Evolutionary conservation across 129 eudicot species (phyloP), one percentile per base, ranked within the genome.

Genomic region (Cynara cardunculus): DNA sequence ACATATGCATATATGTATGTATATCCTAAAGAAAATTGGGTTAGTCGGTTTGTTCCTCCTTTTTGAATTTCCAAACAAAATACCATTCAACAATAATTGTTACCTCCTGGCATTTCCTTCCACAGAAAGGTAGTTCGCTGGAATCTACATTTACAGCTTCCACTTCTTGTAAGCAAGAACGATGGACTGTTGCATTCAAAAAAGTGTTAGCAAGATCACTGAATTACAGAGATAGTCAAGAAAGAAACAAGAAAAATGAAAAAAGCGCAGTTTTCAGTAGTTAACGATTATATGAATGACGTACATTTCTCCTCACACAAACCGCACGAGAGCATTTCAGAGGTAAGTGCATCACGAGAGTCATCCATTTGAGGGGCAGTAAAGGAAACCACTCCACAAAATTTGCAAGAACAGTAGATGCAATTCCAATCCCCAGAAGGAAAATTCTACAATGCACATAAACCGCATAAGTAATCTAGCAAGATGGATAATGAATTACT

Each of bases 371-470:
- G 86, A 76, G 81, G 66, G 32, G 84, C 26, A 67, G 41, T 76
- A 35, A 56, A 80, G 21, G 86, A 86, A 85, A 84, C 87, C 32
- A 73, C 78, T 79, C 94, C 96, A 87, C 99, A 95, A 67, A 89
- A 90, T 75, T 95, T 95, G 92, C 99, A 95, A 1, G 84, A 76
- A 85, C 99, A 95, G 84, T 89, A 88, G 28, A 87, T 80, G 69
- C 99, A 95, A 66, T 88, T 75, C 99, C 99, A 95, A 7, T 90
- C 91, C 73, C 99, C 99, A 24, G 87, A 81, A 85, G 99, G 99
- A 39, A 90, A 83, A 73, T 86, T 87, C 94, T 90, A 91, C 87
- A 84, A 74, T 27, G 21, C 39, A 62, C 69, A 85, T 41, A 70
- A 82, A 79, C 14, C 73, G 56, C 19, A 76, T 64, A 67, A 84